Evolutionary conservation across 2,329 filamentous ascomycete species (phyloP), one percentile per base, ranked within the genome.

Genomic region (Ophiostoma angusticollis): DNA sequence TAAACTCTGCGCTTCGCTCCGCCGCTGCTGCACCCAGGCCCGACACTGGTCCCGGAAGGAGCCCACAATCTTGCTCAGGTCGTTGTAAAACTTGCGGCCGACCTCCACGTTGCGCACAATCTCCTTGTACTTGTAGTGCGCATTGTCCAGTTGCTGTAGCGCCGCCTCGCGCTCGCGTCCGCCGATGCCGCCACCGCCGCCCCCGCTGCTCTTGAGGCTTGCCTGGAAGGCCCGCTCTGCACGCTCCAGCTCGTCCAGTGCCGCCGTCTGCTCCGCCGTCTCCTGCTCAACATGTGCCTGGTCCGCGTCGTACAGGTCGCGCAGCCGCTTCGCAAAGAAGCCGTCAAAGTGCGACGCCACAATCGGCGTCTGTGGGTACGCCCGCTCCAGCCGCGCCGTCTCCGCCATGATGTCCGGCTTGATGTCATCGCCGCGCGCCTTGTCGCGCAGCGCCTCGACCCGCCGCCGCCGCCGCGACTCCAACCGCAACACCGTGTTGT

Each of bases 41-140:
- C 78, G 78, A 25, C 84, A 82, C 40, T 67, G 58, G 49, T 95
- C 89, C 14, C 86, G 70, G 56, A 95, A 96, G 9, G 64, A 64
- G 1, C 77, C 80, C 1, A 94, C 83, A 45, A 96, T 86, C 58
- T 81, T 84, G 33, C 82, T 84, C 5, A 98, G 69, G 53, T 96
- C 87, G 50, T 98, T 98, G 64, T 96, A 98, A 56, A 98, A 98
- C 56, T 91, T 95, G 38, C 89, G 70, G 1, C 85, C 91, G 0
- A 82, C 84, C 48, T 96, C 89, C 3, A 95, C 69, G 54, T 96
- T 94, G 47, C 75, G 84, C 41, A 94, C 77, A 41, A 96, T 84
- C 57, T 98, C 89, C 61, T 94, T 94, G 65, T 96, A 96, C 60
- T 89, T 93, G 58, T 86, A 78, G 56, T 93, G 96, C 1, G 85